A percentile compares a stretch with the other conserved stretches of the same genome.
These are phyloP conservation scores for Anthracocystis panici-leucophaei DNA, from an alignment of 1,284 basidiomycete genomes.

Conservation along the genomic window DNA sequence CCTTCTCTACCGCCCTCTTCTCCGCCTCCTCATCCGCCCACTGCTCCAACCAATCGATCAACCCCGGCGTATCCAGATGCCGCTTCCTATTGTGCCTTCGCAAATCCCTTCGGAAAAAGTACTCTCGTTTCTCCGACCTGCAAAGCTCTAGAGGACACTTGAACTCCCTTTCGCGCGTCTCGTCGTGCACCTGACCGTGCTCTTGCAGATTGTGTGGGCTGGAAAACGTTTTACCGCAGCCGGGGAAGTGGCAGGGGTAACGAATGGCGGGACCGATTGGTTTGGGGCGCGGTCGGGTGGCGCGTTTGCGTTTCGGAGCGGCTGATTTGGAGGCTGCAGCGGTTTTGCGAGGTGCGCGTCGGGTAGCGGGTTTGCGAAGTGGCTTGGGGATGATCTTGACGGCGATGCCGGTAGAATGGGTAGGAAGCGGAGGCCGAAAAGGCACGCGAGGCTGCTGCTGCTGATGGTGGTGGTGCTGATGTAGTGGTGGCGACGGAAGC, in stretches of 20 bases:
- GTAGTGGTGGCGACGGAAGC: no score
- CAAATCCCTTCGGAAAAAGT: conserved; percentile 22
- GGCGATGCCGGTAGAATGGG: background rate
- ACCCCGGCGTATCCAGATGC: background rate
- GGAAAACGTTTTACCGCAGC: conserved; percentile 23
- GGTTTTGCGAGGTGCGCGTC: no score
- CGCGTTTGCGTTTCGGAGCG: background rate
- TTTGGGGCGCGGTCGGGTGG: background rate
- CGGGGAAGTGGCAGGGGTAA: conserved; percentile 1
- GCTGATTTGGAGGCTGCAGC: no score
- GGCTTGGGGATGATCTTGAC: background rate
- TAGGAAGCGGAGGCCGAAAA: no score
- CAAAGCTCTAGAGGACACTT: background rate
- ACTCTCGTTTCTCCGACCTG: background rate
- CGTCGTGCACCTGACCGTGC: conserved; percentile 16
- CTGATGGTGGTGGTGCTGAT: no score
- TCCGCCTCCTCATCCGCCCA: background rate
- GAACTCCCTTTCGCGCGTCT: background rate
- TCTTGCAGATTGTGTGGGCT: conserved; percentile 27
- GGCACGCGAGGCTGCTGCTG: no score
- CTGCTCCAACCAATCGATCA: background rate
- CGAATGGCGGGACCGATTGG: background rate
- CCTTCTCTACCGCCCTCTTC: background rate
- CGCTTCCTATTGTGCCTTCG: background rate
- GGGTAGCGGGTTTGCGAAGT: background rate